Evolutionary conservation across 2,329 filamentous ascomycete species (phyloP).

Genomic region (Zymoseptoria tritici): DNA sequence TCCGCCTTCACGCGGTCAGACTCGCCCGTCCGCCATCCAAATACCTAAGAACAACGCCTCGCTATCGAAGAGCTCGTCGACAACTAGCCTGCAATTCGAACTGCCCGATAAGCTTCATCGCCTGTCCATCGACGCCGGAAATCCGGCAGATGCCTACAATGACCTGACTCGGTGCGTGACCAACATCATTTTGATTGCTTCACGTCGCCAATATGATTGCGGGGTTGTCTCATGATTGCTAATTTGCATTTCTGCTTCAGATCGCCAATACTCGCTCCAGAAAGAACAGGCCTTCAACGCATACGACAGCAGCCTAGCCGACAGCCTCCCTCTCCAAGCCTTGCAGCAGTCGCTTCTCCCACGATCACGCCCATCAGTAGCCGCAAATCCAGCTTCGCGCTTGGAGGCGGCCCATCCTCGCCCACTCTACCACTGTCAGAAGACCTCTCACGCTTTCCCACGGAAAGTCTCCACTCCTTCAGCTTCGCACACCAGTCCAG

Average conservation of each 20-base stretch:
- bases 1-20: conserved; percentile 6
- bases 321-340: conserved; percentile 54
- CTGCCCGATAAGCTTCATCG: conserved; percentile 49
- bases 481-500: conserved; percentile 88
- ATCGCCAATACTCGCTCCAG: conserved; percentile 66
- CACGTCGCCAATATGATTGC: background rate
- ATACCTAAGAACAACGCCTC: conserved; percentile 46
- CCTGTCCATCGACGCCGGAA: conserved; percentile 69
- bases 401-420: conserved; percentile 56
- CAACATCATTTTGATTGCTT: conserved; percentile 1
- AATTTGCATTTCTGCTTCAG: conserved; percentile 39
- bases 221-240: background rate
- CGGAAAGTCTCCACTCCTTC: conserved; percentile 94
- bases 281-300: conserved; percentile 64
- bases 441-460: conserved; percentile 85
- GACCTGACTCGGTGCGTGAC: conserved; percentile 62
- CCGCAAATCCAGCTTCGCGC: conserved; percentile 42
- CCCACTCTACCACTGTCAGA: conserved; percentile 68
- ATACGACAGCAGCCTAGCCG: conserved; percentile 69
- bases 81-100: conserved; percentile 41
- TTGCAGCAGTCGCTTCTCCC: conserved; percentile 63
- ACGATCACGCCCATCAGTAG: conserved; percentile 64
- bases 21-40: conserved; percentile 18
- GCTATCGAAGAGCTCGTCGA: conserved; percentile 29
- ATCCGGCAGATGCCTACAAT: conserved; percentile 56